These are phyloP conservation scores for Blastomyces emzantsi DNA, from an alignment of 2,329 filamentous ascomycete genomes.

Conservation along the genomic window DNA sequence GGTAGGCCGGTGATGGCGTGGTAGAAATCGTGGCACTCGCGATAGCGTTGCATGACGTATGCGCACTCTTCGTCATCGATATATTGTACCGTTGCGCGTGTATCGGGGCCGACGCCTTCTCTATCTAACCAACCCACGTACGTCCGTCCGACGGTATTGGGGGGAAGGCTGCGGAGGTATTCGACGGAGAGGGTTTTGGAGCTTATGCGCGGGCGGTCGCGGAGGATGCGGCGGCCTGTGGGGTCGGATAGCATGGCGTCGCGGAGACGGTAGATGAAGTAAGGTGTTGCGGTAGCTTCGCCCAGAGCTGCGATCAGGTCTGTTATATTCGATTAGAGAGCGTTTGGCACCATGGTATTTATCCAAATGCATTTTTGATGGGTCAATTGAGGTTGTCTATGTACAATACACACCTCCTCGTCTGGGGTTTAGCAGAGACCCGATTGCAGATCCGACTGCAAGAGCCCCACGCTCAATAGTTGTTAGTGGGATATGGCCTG, in stretches of 20 bases:
- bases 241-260: constrained; percentile 78
- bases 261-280: constrained; percentile 87
- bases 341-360: constrained; percentile 1
- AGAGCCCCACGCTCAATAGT: constrained; percentile 65
- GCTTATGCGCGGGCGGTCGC: constrained; percentile 79
- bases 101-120: constrained; percentile 89
- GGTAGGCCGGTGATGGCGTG: constrained; percentile 89
- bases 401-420: constrained; percentile 54
- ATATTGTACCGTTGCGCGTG: constrained; percentile 70
- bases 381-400: not conserved
- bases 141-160: constrained; percentile 65
- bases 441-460: constrained; percentile 51
- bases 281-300: constrained; percentile 87
- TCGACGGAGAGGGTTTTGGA: constrained; percentile 60
- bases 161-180: constrained; percentile 61
- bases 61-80: constrained; percentile 94
- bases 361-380: not conserved
- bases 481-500: constrained; percentile 85
- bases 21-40: constrained; percentile 97
- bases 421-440: constrained; percentile 61
- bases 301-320: constrained; percentile 93
- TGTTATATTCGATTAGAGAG: constrained; percentile 26
- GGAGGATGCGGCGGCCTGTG: constrained; percentile 83
- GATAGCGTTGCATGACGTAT: constrained; percentile 97
- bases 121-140: constrained; percentile 90